Percentiles rank a stretch among this genome's conserved stretches.
These are phyloP conservation scores for Senna siamea DNA, from an alignment of 306 rosid species.

Conservation along the genomic window DNA sequence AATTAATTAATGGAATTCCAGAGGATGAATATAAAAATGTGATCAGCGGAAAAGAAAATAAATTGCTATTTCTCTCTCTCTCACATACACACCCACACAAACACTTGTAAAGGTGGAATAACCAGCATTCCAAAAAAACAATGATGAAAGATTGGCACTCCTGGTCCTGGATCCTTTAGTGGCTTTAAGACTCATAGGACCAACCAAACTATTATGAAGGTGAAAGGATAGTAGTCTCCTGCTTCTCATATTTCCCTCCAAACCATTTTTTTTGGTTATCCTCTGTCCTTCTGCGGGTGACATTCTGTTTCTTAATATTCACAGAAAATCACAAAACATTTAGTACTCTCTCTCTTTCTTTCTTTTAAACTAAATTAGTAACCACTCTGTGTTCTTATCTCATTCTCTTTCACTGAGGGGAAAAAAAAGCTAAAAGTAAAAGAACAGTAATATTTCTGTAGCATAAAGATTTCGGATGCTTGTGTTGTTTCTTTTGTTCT, in stretches of 20 bases:
- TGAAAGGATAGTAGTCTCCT: constrained; percentile 29
- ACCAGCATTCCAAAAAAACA: constrained; percentile 52
- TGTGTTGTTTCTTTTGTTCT: constrained; percentile 30
- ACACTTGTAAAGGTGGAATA: constrained; percentile 45
- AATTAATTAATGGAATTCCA: constrained; percentile 25
- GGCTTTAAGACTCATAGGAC: constrained; percentile 52
- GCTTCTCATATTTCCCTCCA: constrained; percentile 47
- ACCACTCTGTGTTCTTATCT: constrained; percentile 19
- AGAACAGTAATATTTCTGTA: constrained; percentile 16
- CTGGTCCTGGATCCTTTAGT: constrained; percentile 56
- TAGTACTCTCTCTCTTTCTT: too few species aligned
- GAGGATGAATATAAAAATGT: constrained; percentile 25
- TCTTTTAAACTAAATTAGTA: background rate
- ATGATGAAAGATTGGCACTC: constrained; percentile 81
- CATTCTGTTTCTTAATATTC: constrained; percentile 41
- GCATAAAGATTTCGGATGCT: constrained; percentile 4
- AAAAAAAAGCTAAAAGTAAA: constrained; percentile 25
- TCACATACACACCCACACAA: constrained; percentile 37
- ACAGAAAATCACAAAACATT: constrained; percentile 19
- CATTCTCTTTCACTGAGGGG: constrained; percentile 10
- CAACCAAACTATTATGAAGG: constrained; percentile 62
- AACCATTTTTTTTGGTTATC: constrained; percentile 43
- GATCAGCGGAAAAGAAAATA: background rate
- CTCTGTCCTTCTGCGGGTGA: constrained; percentile 31
- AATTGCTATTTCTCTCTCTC: constrained; percentile 18